Evolutionary conservation across 106 monocot genomes (phyloP), one percentile per base, ranked within the genome.

Genomic region (Posidonia australis): DNA sequence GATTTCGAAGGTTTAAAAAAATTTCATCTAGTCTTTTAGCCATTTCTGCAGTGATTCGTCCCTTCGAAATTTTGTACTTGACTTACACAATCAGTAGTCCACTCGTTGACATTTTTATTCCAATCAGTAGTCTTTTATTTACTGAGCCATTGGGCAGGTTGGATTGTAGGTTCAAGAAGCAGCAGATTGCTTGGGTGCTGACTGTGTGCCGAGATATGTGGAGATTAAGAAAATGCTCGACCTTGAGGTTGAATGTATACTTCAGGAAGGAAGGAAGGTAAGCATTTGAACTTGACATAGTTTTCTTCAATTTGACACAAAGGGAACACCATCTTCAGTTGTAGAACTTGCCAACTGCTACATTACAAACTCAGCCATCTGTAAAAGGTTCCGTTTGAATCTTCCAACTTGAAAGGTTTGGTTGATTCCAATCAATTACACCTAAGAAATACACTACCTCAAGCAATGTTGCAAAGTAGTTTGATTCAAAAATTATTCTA

Each of bases 171-270:
- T 98, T 77, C 96, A 90, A 79, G 96, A 83, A 72, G 90, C 96
- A 65, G 96, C 96, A 66, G 96, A 87, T 56, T 90, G 85, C 77
- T 80, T 98, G 64, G 90, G 87, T 31, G 84, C 85, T 54, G 90
- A 87, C 56, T 87, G 76, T 58, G 64, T 82, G 26, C 84, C 90
- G 31, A 84, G 96, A 61, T 65, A 84, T 71, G 90, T 98, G 41
- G 84, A 85, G 71, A 31, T 76, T 18, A 23, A 90, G 78, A 81
- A 83, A 76, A 66, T 83, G 62, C 54, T 82, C 1, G 90, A 85
- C 25, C 81, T 90, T 48, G 96, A 90, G 74, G 77, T 90, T 41
- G 90, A 90, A 71, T 63, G 77, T 46, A 46, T 79, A 62, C 70
- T 89, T 60, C 80, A 66, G 26, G 45, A 64, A 64, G 74, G 68